These are phyloP conservation scores for Populus tremula DNA, from an alignment of 345 rosid species.

Conservation along the genomic window DNA sequence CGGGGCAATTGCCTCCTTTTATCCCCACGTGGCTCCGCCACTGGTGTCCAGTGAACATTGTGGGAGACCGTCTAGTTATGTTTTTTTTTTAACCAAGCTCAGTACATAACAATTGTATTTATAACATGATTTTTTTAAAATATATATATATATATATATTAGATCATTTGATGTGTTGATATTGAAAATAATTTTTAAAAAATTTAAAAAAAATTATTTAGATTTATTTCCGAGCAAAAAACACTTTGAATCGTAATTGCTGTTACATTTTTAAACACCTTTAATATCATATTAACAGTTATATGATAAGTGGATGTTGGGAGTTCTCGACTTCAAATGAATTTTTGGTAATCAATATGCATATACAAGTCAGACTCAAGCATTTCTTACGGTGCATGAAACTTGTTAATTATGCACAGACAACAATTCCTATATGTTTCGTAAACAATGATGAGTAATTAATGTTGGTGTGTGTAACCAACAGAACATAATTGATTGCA, in stretches of 20 bases:
- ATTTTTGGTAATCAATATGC: background rate
- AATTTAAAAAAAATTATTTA: no score
- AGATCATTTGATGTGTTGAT: accelerated
- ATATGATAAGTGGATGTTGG: background rate
- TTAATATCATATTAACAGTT: no score
- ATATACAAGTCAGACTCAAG: background rate
- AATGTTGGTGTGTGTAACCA: background rate
- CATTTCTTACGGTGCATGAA: background rate
- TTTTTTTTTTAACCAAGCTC: background rate
- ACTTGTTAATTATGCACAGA: background rate
- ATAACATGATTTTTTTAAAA: no score
- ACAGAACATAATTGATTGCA: background rate
- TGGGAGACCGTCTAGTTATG: background rate
- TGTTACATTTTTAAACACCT: no score
- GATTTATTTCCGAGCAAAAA: no score
- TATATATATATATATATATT: no score
- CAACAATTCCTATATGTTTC: background rate
- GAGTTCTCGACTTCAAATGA: background rate
- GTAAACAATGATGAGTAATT: background rate
- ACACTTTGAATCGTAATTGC: no score
- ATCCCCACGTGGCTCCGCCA: no score
- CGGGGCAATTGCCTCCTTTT: no score
- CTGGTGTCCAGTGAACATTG: background rate
- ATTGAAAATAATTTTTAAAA: no score
- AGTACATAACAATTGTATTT: no score